Base-by-base conservation (phyloP, 1,284 basidiomycete species). In the Microbotryum intermedium region DNA sequence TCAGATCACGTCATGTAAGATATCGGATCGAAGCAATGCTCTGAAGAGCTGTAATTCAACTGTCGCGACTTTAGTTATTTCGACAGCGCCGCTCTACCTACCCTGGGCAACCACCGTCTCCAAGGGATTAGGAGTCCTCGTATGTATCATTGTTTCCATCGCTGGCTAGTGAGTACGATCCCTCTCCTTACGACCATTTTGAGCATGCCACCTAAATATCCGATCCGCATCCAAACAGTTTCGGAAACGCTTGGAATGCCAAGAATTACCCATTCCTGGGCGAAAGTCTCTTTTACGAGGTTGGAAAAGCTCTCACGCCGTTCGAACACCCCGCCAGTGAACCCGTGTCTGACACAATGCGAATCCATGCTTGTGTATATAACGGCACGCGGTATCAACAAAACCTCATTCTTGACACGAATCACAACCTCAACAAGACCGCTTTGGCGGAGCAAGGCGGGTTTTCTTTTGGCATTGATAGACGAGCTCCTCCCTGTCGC, bases 371-470 rank as follows among this genome's bases (percentile, higher is more conserved):
- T 3, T 39, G 34, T 16, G 11, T 39, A 6, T 39, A 25, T n/a
- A 74, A 80, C 53, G 79, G 79, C 20, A 68, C 64, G 4, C 72
- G 68, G 13, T 81, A 83, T 67, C 72, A 82, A 65, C 80, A 81
- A 69, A 71, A 70, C 20, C 73, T 74, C 1, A 79, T 81, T 57
- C 75, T 81, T 50, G 76, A 74, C 11, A 76, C 76, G 21, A 81
- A 81, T 60, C 76, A 77, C 71, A 72, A 74, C 47, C 75, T 84
- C 48, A 83, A 84, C 72, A 68, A 79, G 53, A 82, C 82, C 1
- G 82, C 82, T 7, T 74, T 83, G 25, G 74, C 78, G 2, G 76
- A 78, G 58, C 70, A 83, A 30, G 83, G 83, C 5, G 77, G 83
- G 7, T 82, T 83, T 1, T 75, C 77, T n/a, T 81, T 77, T 67